phyloP scores from a whole-genome alignment of 768 basidiomycete genomes.

The Cystofilobasidium capitatum region DNA sequence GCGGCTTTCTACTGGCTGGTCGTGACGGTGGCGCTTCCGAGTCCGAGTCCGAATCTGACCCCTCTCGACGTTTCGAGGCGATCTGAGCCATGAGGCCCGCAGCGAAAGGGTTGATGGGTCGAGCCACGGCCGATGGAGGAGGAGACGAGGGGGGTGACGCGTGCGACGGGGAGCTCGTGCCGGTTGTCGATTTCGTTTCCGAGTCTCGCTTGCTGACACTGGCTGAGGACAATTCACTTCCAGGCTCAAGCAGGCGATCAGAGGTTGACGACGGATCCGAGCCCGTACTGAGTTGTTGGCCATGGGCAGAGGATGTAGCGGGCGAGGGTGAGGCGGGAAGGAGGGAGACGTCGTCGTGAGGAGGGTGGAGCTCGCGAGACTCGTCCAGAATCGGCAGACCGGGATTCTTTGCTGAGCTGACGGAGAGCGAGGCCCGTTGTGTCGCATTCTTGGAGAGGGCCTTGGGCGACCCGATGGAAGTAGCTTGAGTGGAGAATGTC shows the following conservation, averaged over 20 bases:
- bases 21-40: not conserved
- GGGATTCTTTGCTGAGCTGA: not conserved
- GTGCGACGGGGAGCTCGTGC: not conserved
- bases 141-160: not conserved
- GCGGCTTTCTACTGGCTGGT: not conserved
- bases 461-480: slow-evolving; percentile 47
- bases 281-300: too few species aligned
- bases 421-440: not conserved
- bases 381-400: not conserved
- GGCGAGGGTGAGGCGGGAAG: not conserved
- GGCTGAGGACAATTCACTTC: too few species aligned
- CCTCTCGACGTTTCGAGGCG: slow-evolving; percentile 3
- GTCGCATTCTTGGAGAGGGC: not conserved
- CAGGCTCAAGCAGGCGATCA: too few species aligned
- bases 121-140: not conserved
- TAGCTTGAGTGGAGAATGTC: slow-evolving; percentile 51
- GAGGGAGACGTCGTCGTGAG: not conserved
- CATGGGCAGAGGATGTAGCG: not conserved
- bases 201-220: too few species aligned
- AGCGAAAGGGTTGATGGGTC: slow-evolving; percentile 1
- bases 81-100: slow-evolving; percentile 23
- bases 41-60: not conserved
- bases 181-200: too few species aligned
- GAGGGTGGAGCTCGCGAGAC: not conserved
- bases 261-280: too few species aligned